Percentiles rank a stretch among this genome's conserved stretches.
Conservation (phyloP, 345 rosid genomes). For the Microthlaspi erraticum region DNA sequence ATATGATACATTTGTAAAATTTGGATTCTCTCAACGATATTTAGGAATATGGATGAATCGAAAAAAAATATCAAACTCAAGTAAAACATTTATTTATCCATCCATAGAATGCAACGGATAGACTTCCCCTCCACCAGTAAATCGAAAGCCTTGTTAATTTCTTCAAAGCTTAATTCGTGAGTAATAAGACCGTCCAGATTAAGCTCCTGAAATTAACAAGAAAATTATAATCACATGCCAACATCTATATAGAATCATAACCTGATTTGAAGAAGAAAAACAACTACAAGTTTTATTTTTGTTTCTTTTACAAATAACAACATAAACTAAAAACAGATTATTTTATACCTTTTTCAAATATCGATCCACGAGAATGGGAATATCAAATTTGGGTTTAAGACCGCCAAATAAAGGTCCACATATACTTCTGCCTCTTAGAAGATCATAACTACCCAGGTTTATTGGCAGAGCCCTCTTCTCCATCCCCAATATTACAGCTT, state of each 20-base stretch:
- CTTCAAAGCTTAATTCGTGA: slow-evolving; percentile 55
- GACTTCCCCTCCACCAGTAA: slow-evolving; percentile 54
- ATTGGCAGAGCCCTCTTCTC: slow-evolving; percentile 46
- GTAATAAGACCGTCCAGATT: slow-evolving; percentile 53
- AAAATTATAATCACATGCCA: neutral
- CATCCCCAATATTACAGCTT: slow-evolving; percentile 66
- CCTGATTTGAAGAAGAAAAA: neutral
- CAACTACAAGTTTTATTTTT: neutral
- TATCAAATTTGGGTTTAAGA: slow-evolving; percentile 59
- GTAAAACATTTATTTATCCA: slow-evolving; percentile 46
- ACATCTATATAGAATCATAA: neutral
- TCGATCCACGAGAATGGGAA: slow-evolving; percentile 53
- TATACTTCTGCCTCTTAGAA: slow-evolving; percentile 54
- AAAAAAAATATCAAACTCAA: neutral
- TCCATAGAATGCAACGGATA: slow-evolving; percentile 64
- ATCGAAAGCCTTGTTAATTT: slow-evolving; percentile 67
- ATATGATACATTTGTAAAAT: neutral
- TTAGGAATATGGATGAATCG: neutral
- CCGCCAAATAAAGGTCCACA: slow-evolving; percentile 63
- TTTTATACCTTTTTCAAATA: slow-evolving; percentile 46
- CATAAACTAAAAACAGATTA: neutral
- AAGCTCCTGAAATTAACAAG: slow-evolving; percentile 50
- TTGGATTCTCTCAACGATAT: neutral
- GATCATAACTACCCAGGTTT: slow-evolving; percentile 42
- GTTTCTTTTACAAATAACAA: neutral